These are phyloP conservation scores for Conoideocrella luteorostrata DNA, from an alignment of 2,329 filamentous ascomycete genomes.

Conservation along the genomic window DNA sequence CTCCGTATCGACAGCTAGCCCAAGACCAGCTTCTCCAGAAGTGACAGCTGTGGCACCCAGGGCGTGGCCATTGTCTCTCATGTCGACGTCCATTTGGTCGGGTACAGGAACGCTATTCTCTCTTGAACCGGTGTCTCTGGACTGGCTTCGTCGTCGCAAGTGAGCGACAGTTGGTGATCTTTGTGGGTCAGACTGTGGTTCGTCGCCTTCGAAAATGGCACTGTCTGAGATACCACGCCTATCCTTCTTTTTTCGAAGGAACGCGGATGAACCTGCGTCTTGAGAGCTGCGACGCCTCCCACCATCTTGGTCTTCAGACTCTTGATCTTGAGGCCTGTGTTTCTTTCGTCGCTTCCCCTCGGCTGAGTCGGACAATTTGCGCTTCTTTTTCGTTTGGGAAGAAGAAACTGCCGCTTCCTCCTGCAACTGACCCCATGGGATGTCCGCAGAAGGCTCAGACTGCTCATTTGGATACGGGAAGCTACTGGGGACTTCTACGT, in stretches of 20 bases:
- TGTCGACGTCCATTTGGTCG: conserved; percentile 20
- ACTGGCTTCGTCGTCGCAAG: conserved; percentile 19
- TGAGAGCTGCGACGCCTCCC: background rate
- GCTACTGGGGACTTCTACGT: conserved; percentile 8
- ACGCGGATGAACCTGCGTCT: conserved; percentile 5
- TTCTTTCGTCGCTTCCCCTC: conserved; percentile 29
- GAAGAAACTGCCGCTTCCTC: conserved; percentile 14
- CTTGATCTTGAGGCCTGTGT: conserved; percentile 19
- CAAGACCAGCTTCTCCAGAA: background rate
- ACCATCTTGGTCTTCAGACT: conserved; percentile 12
- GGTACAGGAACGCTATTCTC: conserved; percentile 18
- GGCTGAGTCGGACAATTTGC: conserved; percentile 22
- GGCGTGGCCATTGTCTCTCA: conserved; percentile 1
- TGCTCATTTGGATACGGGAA: background rate
- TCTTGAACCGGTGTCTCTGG: conserved; percentile 20
- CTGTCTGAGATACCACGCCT: conserved; percentile 9
- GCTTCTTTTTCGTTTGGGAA: conserved; percentile 25
- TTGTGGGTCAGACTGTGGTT: conserved; percentile 14
- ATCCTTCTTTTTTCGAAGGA: conserved; percentile 10
- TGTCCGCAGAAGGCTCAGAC: conserved; percentile 3
- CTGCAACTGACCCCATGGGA: conserved; percentile 5
- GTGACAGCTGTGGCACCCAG: background rate
- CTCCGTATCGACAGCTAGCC: conserved; percentile 8
- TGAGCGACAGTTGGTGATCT: conserved; percentile 22
- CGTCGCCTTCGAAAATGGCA: conserved; percentile 15